Base-by-base conservation (phyloP, 1,284 basidiomycete genomes). In the Jaminaea rosea region DNA sequence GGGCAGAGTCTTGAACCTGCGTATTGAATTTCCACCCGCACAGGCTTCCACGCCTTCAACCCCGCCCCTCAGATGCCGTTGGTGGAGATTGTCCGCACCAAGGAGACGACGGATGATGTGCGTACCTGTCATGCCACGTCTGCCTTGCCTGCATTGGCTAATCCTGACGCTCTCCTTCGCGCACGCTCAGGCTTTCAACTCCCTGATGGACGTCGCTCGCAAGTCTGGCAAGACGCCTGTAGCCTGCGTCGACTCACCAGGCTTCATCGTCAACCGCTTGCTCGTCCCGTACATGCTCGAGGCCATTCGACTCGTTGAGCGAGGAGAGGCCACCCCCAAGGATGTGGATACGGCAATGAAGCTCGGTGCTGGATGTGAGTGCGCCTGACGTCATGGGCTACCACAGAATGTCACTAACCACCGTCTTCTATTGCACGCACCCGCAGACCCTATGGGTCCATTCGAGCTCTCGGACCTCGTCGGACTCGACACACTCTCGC, bases 341-440 rank as follows among this genome's bases (percentile, higher is more conserved):
- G 80, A 82, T 68, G 76, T 81, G 52, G 80, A 82, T 68, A 77
- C 75, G 10, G 80, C 80, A 31, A 82, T 82, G 80, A 80, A 81
- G 72, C 76, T 81, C 24, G 80, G 80, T 26, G 80, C 80, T 13
- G 80, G 80, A 44, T 67, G 76, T 77, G 58, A 69, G 75, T 59
- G 11, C 9, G 26, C n/a, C n/a, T n/a, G n/a, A n/a, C n/a, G n/a
- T 7, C 10, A 15, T 9, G 39, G 7, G 6, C 7, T 9, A 23
- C 23, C 29, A n/a, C 8, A 45, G 19, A 10, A 5, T n/a, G 5
- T 45, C 24, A 23, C 23, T 48, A n/a, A 23, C 21, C n/a, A 15
- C 34, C 13, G 17, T 41, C 42, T 23, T 29, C 26, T 23, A 3
- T 46, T 17, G 3, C 7, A 50, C 13, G 21, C 21, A 24, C 47